Evolutionary conservation across 2,329 filamentous ascomycete species (phyloP).

Genomic region (Grosmannia clavigera): DNA sequence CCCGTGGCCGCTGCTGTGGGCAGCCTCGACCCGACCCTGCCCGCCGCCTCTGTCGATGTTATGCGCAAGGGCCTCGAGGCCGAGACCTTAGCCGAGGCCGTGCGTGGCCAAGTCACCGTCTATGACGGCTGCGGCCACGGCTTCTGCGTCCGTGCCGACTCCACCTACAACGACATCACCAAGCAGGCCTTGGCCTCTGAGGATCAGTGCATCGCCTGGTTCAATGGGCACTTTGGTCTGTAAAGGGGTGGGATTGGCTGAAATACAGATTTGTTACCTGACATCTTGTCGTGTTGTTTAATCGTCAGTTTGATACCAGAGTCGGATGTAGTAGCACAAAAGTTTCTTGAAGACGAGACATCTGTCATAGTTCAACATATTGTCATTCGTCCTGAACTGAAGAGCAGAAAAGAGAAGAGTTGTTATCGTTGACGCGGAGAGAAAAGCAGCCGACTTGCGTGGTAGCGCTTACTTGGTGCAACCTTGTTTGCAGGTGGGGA

Average conservation of each 20-base stretch:
- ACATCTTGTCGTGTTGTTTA: background rate
- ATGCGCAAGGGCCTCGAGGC: constrained; percentile 22
- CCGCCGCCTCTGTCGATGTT: constrained; percentile 18
- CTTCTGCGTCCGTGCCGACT: constrained; percentile 25
- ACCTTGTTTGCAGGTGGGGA: too few species aligned
- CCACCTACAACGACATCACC: constrained; percentile 14
- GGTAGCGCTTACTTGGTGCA: too few species aligned
- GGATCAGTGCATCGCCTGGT: constrained; percentile 23
- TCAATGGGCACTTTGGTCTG: constrained; percentile 12
- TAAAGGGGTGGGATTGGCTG: background rate
- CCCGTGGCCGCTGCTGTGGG: constrained; percentile 35
- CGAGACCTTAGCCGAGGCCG: constrained; percentile 15
- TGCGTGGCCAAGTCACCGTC: constrained; percentile 23
- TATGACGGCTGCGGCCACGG: constrained; percentile 29
- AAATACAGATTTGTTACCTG: too few species aligned
- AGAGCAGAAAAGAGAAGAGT: too few species aligned
- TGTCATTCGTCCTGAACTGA: too few species aligned
- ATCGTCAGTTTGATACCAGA: background rate
- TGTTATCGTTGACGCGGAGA: too few species aligned
- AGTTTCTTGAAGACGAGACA: too few species aligned
- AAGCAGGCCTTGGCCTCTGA: constrained; percentile 19
- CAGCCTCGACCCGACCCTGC: constrained; percentile 29
- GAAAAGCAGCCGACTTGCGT: too few species aligned
- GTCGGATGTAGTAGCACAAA: too few species aligned
- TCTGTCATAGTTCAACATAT: too few species aligned